Base-by-base conservation (phyloP, 352 stramenopile species). In the Phytophthora crassamura region DNA sequence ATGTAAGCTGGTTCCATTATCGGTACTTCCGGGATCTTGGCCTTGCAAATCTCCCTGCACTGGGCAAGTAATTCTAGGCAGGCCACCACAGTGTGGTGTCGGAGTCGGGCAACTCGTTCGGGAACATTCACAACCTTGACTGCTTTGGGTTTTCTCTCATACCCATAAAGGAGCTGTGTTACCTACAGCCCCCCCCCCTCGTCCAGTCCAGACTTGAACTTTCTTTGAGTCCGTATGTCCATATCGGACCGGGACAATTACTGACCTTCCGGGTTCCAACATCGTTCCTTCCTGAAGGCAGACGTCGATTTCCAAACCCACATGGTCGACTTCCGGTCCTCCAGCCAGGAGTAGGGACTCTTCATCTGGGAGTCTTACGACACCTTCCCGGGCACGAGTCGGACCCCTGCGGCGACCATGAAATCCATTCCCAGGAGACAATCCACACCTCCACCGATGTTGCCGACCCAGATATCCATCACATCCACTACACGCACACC, bases 401-500 rank as follows among this genome's bases (percentile, higher is more conserved):
- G 42, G 1, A 80, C 67, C 2, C 68, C 68, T 11, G 60, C 45
- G 3, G 42, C 15, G 4, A 64, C 22, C 65, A 78, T 78, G 50
- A 77, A 80, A 36, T 77, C 52, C 59, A 72, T 67, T 2, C 67
- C 59, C 0, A 80, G 56, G 2, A 77, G 42, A n/a, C 59, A 74
- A 3, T 77, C 59, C 11, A 75, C 35, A 3, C 53, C 64, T 10
- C 64, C 45, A 0, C 59, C 64, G 2, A 80, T 43, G 38, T 77
- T 77, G 0, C 51, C 64, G 5, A 60, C 43, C 72, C 63, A 77
- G 1, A 76, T n/a, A 39, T 59, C 38, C 10, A 48, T 58, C 5
- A 58, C 39, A 43, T 79, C 73, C 0, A 64, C 62, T 3, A 72
- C 25, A 1, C 52, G 43, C 9, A 56, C 4, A 7, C 72, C 63